Evolutionary conservation across 352 stramenopile species (phyloP).

Genomic region (Pythium dissotocum): DNA sequence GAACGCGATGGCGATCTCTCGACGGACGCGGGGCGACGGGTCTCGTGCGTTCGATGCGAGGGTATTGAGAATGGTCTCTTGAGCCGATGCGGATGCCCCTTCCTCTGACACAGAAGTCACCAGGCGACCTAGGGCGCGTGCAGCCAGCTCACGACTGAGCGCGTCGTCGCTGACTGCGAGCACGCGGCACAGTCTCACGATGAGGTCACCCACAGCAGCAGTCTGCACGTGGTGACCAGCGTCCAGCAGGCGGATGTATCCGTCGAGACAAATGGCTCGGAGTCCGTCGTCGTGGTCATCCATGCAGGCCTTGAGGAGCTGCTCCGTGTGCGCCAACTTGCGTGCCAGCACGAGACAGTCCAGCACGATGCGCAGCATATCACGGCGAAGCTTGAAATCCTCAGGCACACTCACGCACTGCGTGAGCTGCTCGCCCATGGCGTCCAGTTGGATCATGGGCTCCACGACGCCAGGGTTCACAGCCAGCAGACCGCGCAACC

Average conservation of each 20-base stretch:
- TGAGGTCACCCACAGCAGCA: constrained; percentile 23
- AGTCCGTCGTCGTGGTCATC: constrained; percentile 58
- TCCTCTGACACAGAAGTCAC: not conserved
- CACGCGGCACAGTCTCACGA: constrained; percentile 35
- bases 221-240: constrained; percentile 29
- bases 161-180: constrained; percentile 22
- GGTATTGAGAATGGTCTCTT: constrained; percentile 9
- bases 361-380: constrained; percentile 75
- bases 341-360: constrained; percentile 56
- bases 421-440: constrained; percentile 78
- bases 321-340: constrained; percentile 42
- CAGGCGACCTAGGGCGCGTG: constrained; percentile 10
- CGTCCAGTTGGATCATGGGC: constrained; percentile 81
- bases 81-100: not conserved
- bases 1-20: constrained; percentile 42
- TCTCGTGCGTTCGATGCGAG: constrained; percentile 22
- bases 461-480: constrained; percentile 68
- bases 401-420: constrained; percentile 73
- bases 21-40: constrained; percentile 33
- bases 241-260: constrained; percentile 56
- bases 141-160: not conserved
- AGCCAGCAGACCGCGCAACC: constrained; percentile 50
- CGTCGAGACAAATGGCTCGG: constrained; percentile 53
- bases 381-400: constrained; percentile 71
- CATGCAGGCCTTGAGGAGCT: constrained; percentile 49